Conservation (phyloP, 768 basidiomycete genomes). For the Leccinum olivaceopallidum region DNA sequence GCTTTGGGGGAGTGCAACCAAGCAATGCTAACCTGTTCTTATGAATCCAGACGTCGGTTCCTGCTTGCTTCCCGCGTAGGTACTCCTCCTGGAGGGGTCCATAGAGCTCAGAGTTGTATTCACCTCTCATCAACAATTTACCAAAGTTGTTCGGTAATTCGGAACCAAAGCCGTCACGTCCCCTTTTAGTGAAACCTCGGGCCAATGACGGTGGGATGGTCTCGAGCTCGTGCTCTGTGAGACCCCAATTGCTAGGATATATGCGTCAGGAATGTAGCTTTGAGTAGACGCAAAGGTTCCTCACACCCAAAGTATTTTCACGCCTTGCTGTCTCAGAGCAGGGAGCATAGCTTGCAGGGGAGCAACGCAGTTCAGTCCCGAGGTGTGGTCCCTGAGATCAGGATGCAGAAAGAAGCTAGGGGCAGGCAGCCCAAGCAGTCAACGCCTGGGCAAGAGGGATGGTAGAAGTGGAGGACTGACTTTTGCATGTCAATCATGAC, state of each 20-base stretch:
- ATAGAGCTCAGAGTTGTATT: conserved; percentile 60
- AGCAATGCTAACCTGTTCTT: conserved; percentile 53
- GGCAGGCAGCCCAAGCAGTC: not conserved
- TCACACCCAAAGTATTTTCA: conserved; percentile 68
- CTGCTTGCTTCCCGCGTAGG: conserved; percentile 48
- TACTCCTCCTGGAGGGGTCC: conserved; percentile 60
- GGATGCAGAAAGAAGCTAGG: conserved; percentile 65
- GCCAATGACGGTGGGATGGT: conserved; percentile 61
- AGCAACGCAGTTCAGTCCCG: conserved; percentile 57
- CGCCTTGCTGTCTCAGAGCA: conserved; percentile 46
- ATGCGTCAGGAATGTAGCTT: not conserved
- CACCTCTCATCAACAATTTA: conserved; percentile 56
- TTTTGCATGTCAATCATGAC: conserved; percentile 80
- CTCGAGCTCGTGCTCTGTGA: conserved; percentile 61
- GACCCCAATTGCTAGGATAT: conserved; percentile 61
- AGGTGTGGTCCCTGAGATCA: conserved; percentile 52
- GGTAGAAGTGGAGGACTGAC: conserved; percentile 36
- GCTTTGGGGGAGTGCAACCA: not conserved
- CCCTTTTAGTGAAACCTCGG: conserved; percentile 53
- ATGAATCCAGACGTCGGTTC: conserved; percentile 71
- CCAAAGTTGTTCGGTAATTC: conserved; percentile 55
- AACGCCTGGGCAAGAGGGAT: conserved; percentile 3
- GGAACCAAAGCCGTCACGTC: conserved; percentile 53
- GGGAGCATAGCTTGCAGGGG: conserved; percentile 52
- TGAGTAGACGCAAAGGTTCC: conserved; percentile 19